Conservation (phyloP, 2,329 filamentous ascomycete genomes). For the Penicillium sp. region DNA sequence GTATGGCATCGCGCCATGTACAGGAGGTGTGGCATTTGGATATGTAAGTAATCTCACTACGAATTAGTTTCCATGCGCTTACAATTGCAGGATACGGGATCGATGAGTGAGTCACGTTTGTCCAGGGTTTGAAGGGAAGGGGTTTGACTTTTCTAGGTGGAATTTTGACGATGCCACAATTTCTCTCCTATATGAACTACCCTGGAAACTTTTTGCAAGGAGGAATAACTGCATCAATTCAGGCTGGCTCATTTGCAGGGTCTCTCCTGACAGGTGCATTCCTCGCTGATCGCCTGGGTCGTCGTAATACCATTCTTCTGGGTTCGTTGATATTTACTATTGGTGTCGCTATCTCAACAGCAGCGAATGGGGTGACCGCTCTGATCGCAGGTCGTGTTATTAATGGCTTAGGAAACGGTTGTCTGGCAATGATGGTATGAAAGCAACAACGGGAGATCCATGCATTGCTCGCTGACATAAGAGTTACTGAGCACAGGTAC, state of each 20-base stretch:
- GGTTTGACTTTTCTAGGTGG: not conserved
- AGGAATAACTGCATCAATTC: conserved; percentile 50
- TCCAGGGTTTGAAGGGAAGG: not conserved
- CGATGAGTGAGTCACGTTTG: conserved; percentile 4
- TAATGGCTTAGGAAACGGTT: conserved; percentile 30
- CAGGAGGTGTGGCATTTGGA: conserved; percentile 27
- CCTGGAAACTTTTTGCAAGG: conserved; percentile 27
- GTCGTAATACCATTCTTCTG: conserved; percentile 45
- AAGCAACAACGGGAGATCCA: too few relatives aligned
- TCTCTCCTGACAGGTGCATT: conserved; percentile 46
- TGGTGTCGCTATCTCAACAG: conserved; percentile 35
- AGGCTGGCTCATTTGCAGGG: conserved; percentile 51
- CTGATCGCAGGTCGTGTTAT: conserved; percentile 34
- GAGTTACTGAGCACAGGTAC: not conserved
- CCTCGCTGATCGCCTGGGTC: conserved; percentile 48
- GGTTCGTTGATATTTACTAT: conserved; percentile 49
- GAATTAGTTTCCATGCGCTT: not conserved
- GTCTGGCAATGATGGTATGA: conserved; percentile 22
- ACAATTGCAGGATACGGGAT: conserved; percentile 6
- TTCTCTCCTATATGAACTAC: conserved; percentile 26
- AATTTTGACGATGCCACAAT: conserved; percentile 26
- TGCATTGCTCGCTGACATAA: not conserved
- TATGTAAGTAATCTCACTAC: conserved; percentile 16
- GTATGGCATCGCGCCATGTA: conserved; percentile 27
- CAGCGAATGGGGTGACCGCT: conserved; percentile 27